Evolutionary conservation across 2,329 filamentous ascomycete species (phyloP).

Genomic region (Aspergillus novoparasiticus): DNA sequence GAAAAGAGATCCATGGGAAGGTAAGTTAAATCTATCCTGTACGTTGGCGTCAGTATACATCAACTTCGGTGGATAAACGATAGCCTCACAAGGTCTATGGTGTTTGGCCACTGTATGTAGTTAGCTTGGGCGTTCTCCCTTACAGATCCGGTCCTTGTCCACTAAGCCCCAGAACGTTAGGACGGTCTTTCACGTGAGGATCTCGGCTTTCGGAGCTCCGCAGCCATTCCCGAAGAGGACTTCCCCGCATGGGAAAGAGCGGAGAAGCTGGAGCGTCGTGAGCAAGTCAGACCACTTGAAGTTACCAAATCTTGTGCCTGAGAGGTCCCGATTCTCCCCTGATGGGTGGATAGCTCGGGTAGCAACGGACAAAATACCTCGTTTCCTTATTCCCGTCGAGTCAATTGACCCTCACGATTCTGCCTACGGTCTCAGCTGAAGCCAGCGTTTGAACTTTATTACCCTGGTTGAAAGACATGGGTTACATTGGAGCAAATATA

Average conservation of each 20-base stretch:
- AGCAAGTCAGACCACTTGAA: background rate
- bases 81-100: too few relatives aligned
- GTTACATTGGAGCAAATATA: background rate
- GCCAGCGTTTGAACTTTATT: slow-evolving; percentile 1
- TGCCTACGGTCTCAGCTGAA: background rate
- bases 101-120: background rate
- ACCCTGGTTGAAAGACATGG: background rate
- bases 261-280: slow-evolving; percentile 8
- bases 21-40: background rate
- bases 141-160: background rate
- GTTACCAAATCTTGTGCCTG: slow-evolving; percentile 1
- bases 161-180: background rate
- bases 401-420: background rate
- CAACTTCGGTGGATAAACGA: background rate
- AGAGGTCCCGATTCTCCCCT: background rate
- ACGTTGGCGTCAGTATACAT: background rate
- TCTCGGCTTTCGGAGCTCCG: slow-evolving; percentile 22
- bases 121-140: background rate
- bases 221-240: slow-evolving; percentile 12
- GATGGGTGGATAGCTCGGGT: background rate
- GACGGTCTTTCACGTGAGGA: slow-evolving; percentile 17
- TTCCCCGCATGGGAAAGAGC: slow-evolving; percentile 22
- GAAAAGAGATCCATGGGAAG: background rate
- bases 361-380: slow-evolving; percentile 4
- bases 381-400: background rate